phyloP scores from a whole-genome alignment of 169 alveolate genomes.

The Cardiosporidium cionae region DNA sequence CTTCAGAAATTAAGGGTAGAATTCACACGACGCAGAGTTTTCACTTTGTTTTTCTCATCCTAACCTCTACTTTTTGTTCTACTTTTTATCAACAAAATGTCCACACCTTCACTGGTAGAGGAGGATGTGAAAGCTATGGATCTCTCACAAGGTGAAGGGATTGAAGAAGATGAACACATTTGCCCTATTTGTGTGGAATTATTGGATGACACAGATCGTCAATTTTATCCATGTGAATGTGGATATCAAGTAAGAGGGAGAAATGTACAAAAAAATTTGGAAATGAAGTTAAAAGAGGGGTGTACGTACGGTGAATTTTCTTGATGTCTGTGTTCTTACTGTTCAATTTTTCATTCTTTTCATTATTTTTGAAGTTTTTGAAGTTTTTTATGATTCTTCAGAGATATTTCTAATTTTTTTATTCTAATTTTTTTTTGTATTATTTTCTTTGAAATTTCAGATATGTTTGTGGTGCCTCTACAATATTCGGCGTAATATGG shows the following conservation, averaged over 20 bases:
- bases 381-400: not conserved
- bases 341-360: not conserved
- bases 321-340: not conserved
- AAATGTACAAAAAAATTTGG: no score
- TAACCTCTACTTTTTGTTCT: no score
- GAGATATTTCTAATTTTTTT: not conserved
- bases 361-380: not conserved
- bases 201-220: constrained; percentile 78
- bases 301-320: not conserved
- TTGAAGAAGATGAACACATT: constrained; percentile 18
- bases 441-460: not conserved
- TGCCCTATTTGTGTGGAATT: constrained; percentile 81
- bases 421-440: not conserved
- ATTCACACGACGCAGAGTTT: no score
- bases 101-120: no score
- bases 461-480: constrained; percentile 82
- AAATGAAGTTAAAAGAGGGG: no score
- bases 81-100: no score
- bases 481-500: constrained; percentile 72
- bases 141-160: constrained; percentile 8
- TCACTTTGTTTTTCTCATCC: no score
- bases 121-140: no score
- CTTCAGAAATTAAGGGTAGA: no score
- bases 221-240: constrained; percentile 77
- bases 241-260: constrained; percentile 59